A percentile compares a stretch with the other conserved stretches of the same genome.
phyloP scores from a whole-genome alignment of 2,329 filamentous ascomycete species.

The Beauveria pseudobassiana region DNA sequence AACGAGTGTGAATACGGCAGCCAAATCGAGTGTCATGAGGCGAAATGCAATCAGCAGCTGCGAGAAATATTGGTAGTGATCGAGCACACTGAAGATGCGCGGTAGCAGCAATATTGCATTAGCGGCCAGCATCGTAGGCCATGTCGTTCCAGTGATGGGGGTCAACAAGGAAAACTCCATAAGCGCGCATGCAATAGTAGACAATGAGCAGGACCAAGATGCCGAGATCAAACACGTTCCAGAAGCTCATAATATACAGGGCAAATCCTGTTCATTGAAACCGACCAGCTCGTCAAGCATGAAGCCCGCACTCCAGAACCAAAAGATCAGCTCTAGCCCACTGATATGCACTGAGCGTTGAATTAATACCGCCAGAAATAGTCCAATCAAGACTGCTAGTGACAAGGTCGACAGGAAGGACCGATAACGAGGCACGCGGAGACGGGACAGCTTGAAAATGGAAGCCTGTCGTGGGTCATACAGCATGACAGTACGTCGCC shows the following conservation, averaged over 20 bases:
- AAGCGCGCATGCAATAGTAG: slow-evolving; percentile 85
- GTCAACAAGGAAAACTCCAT: slow-evolving; percentile 77
- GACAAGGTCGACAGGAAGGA: slow-evolving; percentile 86
- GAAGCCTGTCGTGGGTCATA: slow-evolving; percentile 90
- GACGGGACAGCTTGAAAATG: slow-evolving; percentile 80
- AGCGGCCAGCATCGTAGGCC: slow-evolving; percentile 85
- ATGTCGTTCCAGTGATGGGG: slow-evolving; percentile 68
- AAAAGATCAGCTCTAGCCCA: slow-evolving; percentile 79
- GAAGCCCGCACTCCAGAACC: slow-evolving; percentile 96
- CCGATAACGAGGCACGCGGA: slow-evolving; percentile 85
- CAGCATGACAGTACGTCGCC: slow-evolving; percentile 70
- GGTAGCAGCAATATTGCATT: slow-evolving; percentile 87
- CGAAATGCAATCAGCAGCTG: slow-evolving; percentile 90
- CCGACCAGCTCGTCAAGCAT: slow-evolving; percentile 95
- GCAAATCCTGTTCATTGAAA: slow-evolving; percentile 94
- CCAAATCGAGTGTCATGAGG: slow-evolving; percentile 84
- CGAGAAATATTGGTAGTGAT: slow-evolving; percentile 94
- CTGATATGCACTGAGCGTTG: slow-evolving; percentile 75
- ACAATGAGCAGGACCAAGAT: slow-evolving; percentile 78
- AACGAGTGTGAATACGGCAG: slow-evolving; percentile 77
- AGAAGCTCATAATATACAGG: slow-evolving; percentile 94
- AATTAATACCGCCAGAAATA: slow-evolving; percentile 77
- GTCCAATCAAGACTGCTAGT: slow-evolving; percentile 71
- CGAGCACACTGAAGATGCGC: slow-evolving; percentile 83
- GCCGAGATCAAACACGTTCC: slow-evolving; percentile 91